phyloP scores from a whole-genome alignment of 164 flowering plant genomes.

The Stephania japonica region DNA sequence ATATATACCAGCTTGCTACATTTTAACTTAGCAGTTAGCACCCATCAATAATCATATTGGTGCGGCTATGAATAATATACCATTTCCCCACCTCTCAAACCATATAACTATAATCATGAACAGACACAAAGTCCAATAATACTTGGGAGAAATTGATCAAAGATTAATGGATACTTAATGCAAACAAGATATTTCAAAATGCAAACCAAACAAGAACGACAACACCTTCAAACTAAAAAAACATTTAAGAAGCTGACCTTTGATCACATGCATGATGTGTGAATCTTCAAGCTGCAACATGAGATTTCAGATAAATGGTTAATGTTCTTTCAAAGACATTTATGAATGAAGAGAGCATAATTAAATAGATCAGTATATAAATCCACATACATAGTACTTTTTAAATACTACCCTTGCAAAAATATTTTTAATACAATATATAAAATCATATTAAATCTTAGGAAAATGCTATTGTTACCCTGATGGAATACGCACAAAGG shows the following conservation, averaged over 20 bases:
- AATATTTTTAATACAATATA: background rate
- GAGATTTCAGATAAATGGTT: constrained; percentile 6
- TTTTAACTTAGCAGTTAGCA: no score
- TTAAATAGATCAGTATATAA: no score
- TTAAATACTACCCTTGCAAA: background rate
- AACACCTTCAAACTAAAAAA: background rate
- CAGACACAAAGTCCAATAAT: background rate
- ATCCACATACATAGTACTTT: background rate
- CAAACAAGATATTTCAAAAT: background rate
- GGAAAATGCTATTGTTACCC: no score
- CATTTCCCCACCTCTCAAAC: background rate
- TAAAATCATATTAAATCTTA: background rate
- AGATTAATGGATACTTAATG: background rate
- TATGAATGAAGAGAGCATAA: background rate
- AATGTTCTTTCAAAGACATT: constrained; percentile 3
- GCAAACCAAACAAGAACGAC: no score
- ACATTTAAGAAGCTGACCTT: constrained; percentile 36
- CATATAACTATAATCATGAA: background rate
- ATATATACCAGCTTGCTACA: no score
- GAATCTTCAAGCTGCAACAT: constrained; percentile 37
- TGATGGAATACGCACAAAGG: no score
- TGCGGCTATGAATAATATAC: no score
- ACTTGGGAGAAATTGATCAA: background rate
- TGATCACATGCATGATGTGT: constrained; percentile 17
- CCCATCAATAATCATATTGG: no score